These are phyloP conservation scores for Russula earlei DNA, from an alignment of 768 basidiomycete genomes.

Conservation along the genomic window DNA sequence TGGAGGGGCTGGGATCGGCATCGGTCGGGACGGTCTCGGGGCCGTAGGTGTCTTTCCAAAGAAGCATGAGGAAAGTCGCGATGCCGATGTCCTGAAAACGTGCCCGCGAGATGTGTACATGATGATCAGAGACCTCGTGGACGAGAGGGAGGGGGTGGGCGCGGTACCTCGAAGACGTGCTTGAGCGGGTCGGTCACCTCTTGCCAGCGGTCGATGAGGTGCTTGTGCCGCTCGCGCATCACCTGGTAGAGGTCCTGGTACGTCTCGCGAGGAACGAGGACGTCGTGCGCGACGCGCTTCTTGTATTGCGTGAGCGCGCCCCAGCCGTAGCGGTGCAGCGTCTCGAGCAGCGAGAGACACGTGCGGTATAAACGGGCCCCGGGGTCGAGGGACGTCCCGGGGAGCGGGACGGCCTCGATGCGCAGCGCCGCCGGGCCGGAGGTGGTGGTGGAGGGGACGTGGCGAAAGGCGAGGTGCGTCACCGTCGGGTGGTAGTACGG, in stretches of 20 bases:
- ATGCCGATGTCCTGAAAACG: slow-evolving; percentile 90
- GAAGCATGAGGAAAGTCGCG: slow-evolving; percentile 82
- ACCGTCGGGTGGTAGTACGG: slow-evolving; percentile 92
- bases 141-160: not conserved
- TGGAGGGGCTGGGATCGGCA: not conserved
- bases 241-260: slow-evolving; percentile 89
- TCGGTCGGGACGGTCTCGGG: not conserved
- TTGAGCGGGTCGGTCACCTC: slow-evolving; percentile 82
- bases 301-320: slow-evolving; percentile 73
- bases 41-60: slow-evolving; percentile 74
- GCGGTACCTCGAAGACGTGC: slow-evolving; percentile 74
- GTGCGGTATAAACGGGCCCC: slow-evolving; percentile 72
- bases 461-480: slow-evolving; percentile 73
- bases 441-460: slow-evolving; percentile 30
- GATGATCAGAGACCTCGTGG: not conserved
- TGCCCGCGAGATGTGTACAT: not conserved
- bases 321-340: slow-evolving; percentile 83
- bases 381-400: slow-evolving; percentile 35
- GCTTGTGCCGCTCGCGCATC: slow-evolving; percentile 78
- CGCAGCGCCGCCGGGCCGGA: slow-evolving; percentile 31
- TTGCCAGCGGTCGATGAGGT: slow-evolving; percentile 64
- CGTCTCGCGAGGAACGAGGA: slow-evolving; percentile 57
- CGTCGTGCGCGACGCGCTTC: slow-evolving; percentile 82
- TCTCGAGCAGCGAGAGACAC: slow-evolving; percentile 68
- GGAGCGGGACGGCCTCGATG: slow-evolving; percentile 50